phyloP scores from a whole-genome alignment of 2,329 filamentous ascomycete genomes.

The Hortaea werneckii region DNA sequence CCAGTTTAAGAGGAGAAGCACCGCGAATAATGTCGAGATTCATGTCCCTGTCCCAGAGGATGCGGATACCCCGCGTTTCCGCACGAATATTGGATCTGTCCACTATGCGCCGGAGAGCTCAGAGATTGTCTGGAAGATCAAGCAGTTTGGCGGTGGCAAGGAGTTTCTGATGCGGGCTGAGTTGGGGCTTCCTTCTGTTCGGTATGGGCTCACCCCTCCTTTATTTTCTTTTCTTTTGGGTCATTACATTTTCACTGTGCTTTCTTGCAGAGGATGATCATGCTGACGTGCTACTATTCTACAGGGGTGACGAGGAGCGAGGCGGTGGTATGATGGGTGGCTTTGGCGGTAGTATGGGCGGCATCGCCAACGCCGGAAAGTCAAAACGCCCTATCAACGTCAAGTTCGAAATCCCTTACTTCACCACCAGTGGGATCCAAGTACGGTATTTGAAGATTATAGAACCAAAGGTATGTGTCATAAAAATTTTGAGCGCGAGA shows the following conservation, averaged over 20 bases:
- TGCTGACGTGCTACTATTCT: not conserved
- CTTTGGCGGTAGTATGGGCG: conserved; percentile 94
- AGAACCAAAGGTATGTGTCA: conserved; percentile 90
- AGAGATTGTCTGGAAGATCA: conserved; percentile 99
- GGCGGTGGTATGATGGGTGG: conserved; percentile 96
- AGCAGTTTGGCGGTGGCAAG: conserved; percentile 97
- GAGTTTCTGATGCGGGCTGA: conserved; percentile 98
- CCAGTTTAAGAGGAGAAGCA: conserved; percentile 95
- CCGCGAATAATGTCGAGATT: conserved; percentile 98
- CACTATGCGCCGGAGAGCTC: conserved; percentile 97
- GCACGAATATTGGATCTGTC: conserved; percentile 92
- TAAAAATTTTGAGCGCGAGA: no score
- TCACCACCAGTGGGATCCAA: conserved; percentile 98
- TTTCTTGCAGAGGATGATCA: not conserved
- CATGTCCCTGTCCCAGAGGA: conserved; percentile 95
- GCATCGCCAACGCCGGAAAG: conserved; percentile 74
- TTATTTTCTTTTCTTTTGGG: not conserved
- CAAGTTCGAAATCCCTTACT: conserved; percentile 99
- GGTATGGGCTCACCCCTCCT: conserved; percentile 28
- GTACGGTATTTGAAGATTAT: conserved; percentile 98
- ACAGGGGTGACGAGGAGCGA: conserved; percentile 73
- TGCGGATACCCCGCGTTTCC: conserved; percentile 88
- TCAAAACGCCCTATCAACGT: conserved; percentile 95
- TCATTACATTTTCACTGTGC: not conserved
- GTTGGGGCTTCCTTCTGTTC: conserved; percentile 83